phyloP scores from a whole-genome alignment of 768 basidiomycete species.

The Pisolithus sp. region DNA sequence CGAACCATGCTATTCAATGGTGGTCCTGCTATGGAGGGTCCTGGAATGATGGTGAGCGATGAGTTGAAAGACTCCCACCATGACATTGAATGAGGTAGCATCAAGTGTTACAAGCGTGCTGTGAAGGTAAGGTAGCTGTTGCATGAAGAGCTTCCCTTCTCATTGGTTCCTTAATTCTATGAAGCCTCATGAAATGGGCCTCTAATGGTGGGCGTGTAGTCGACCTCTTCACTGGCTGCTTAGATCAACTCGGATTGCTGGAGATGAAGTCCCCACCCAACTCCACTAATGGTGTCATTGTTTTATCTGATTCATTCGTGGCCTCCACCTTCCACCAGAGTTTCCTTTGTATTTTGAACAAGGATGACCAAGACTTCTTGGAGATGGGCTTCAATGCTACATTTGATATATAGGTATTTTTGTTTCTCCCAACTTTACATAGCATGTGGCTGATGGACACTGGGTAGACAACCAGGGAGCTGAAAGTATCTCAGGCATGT shows the following conservation, averaged over 20 bases:
- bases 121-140: slow-evolving; percentile 60
- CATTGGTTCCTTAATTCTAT: slow-evolving; percentile 65
- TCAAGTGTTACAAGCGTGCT: slow-evolving; percentile 95
- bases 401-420: no score
- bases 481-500: no score
- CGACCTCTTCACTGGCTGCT: slow-evolving; percentile 93
- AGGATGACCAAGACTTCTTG: no score
- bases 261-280: slow-evolving; percentile 95
- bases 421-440: no score
- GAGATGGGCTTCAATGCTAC: no score
- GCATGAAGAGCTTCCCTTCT: not conserved
- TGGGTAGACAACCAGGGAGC: no score
- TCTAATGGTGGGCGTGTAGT: slow-evolving; percentile 93
- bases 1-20: slow-evolving; percentile 95
- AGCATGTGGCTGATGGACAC: no score
- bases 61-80: slow-evolving; percentile 98
- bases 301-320: no score
- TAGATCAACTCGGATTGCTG: slow-evolving; percentile 94
- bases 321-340: no score
- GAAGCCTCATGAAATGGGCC: slow-evolving; percentile 89
- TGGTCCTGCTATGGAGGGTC: slow-evolving; percentile 93
- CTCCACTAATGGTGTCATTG: slow-evolving; percentile 83
- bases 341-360: no score
- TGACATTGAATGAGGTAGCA: slow-evolving; percentile 95
- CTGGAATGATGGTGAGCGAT: slow-evolving; percentile 94